phyloP scores from a whole-genome alignment of 768 basidiomycete genomes.

The Agaricus bisporus region DNA sequence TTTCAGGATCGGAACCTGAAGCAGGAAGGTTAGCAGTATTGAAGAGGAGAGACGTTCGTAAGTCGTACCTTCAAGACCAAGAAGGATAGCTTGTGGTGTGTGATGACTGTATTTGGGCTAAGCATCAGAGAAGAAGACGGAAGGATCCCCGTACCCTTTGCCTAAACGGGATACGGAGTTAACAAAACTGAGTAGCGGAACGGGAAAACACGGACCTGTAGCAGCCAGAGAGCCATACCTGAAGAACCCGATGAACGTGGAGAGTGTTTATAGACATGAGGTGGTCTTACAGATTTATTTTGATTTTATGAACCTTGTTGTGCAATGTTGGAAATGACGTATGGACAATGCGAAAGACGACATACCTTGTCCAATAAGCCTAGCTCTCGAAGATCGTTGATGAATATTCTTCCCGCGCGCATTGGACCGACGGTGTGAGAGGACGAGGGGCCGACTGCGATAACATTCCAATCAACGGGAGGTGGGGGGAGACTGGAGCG shows the following conservation, averaged over 20 bases:
- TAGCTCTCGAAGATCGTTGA: conserved; percentile 65
- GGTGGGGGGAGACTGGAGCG: not conserved
- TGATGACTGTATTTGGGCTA: conserved; percentile 51
- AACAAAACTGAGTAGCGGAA: conserved; percentile 3
- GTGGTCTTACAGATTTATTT: conserved; percentile 67
- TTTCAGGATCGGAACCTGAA: conserved; percentile 83
- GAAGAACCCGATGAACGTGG: not conserved
- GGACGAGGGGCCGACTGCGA: conserved; percentile 43
- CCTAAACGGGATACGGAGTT: conserved; percentile 31
- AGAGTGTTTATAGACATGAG: too few relatives aligned
- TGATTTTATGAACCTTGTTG: conserved; percentile 65
- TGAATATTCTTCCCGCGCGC: conserved; percentile 89
- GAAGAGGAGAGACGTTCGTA: conserved; percentile 3
- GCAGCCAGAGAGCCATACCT: conserved; percentile 90
- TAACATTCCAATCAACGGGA: conserved; percentile 4
- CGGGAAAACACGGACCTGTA: conserved; percentile 49
- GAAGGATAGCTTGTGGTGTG: conserved; percentile 80
- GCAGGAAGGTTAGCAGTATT: not conserved
- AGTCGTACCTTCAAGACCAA: conserved; percentile 63
- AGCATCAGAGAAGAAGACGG: not conserved
- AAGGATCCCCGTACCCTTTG: conserved; percentile 51
- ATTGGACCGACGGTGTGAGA: conserved; percentile 58
- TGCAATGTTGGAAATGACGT: not conserved
- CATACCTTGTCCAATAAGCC: conserved; percentile 61
- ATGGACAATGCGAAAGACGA: not conserved